Evolutionary conservation across 257 asterid species (phyloP).

Genomic region (Phtheirospermum japonicum): DNA sequence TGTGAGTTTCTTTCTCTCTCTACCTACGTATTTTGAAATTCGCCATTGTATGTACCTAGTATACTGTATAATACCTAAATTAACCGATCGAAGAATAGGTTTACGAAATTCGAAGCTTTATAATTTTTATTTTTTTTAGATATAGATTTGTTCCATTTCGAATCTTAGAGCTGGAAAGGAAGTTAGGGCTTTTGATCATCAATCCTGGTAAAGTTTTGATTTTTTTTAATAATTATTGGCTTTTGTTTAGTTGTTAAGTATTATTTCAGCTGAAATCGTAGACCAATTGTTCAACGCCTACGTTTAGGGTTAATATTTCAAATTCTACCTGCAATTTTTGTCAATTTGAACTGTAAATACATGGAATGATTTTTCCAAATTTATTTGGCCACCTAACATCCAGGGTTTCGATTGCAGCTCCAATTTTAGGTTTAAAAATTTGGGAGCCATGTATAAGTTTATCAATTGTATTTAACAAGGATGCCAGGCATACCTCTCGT

Average conservation of each 20-base stretch:
- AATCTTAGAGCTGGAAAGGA: background rate
- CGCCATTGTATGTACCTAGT: background rate
- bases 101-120: background rate
- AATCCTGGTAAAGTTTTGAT: background rate
- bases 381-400: background rate
- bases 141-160: background rate
- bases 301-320: constrained; percentile 16
- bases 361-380: background rate
- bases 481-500: constrained; percentile 95
- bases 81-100: background rate
- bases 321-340: constrained; percentile 1
- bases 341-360: background rate
- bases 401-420: constrained; percentile 20
- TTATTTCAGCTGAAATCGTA: constrained; percentile 1
- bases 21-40: background rate
- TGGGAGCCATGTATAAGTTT: constrained; percentile 38
- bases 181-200: constrained; percentile 15
- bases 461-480: constrained; percentile 42
- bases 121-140: background rate
- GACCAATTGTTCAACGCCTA: background rate
- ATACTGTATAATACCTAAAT: background rate
- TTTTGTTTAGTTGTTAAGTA: background rate
- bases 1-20: background rate
- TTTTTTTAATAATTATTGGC: background rate
- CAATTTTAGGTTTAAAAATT: constrained; percentile 24